Percentiles rank a stretch among this genome's conserved stretches.
Evolutionary conservation across 495 filamentous ascomycete genomes (phyloP).

Genomic region (Evernia prunastri): DNA sequence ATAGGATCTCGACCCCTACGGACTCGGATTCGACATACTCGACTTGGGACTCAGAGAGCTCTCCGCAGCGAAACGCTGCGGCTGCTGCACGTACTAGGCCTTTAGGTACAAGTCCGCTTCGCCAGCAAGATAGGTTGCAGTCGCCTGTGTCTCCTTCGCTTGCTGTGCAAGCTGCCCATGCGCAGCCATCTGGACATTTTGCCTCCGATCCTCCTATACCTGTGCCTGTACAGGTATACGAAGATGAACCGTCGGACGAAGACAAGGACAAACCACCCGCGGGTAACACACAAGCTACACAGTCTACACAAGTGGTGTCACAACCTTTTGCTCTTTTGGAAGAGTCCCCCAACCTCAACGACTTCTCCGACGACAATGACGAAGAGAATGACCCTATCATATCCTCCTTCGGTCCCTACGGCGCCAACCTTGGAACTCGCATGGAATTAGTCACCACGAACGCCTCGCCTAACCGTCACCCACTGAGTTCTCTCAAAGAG

Average conservation of each 20-base stretch:
- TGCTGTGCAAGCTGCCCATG: constrained; percentile 33
- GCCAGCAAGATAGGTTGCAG: constrained; percentile 51
- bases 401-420: constrained; percentile 83
- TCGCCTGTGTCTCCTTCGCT: constrained; percentile 75
- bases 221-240: constrained; percentile 55
- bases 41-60: constrained; percentile 54
- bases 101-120: constrained; percentile 57
- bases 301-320: constrained; percentile 28
- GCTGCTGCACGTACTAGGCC: constrained; percentile 16
- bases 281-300: constrained; percentile 25
- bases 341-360: constrained; percentile 52
- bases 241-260: constrained; percentile 45
- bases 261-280: constrained; percentile 16
- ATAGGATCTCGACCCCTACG: constrained; percentile 54
- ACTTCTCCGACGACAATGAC: constrained; percentile 64
- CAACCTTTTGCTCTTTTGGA: constrained; percentile 28
- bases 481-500: constrained; percentile 35
- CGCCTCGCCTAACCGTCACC: constrained; percentile 46
- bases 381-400: constrained; percentile 91
- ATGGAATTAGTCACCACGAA: constrained; percentile 64
- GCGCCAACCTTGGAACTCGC: constrained; percentile 70
- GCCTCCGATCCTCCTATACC: constrained; percentile 38
- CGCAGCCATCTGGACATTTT: constrained; percentile 38
- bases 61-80: constrained; percentile 40
- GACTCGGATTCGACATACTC: constrained; percentile 63